Evolutionary conservation across 352 stramenopile species (phyloP), one percentile per base, ranked within the genome.

Genomic region (Pythium biforme): DNA sequence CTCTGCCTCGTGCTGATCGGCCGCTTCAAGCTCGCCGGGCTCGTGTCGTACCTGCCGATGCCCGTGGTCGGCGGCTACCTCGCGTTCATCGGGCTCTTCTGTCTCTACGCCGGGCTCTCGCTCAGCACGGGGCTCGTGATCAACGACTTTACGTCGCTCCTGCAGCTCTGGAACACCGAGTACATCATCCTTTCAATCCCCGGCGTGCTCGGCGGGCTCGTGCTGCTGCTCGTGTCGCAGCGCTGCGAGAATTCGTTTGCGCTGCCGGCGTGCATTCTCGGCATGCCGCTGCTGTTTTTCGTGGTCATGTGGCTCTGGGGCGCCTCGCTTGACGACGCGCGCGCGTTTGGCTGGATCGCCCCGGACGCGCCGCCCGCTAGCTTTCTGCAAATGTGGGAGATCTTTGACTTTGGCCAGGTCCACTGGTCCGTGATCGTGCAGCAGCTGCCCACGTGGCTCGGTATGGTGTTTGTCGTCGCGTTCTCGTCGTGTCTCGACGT

Each of bases 21-120:
- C 2, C 91, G 88, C 59, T 91, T 98, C 46, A 89, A 90, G 68
- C 82, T 99, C 27, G 97, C 97, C 4, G 86, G 85, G 3, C 88
- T 98, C 34, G 96, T 99, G 37, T 97, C 97, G 63, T 96, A 99
- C 66, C 74, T 99, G 43, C 97, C 97, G 1, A 98, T 98, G 71
- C 95, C 90, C 17, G 97, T 99, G 1, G 83, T 99, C 31, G 97
- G 95, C 26, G 97, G 97, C 27, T 99, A 99, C 78, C 74, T 99
- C 40, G 97, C 96, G 7, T 98, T 96, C 72, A 98, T 99, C 64
- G 97, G 97, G 6, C 94, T 98, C 40, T 99, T 99, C 66, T 98
- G 92, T 74, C 48, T 98, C 22, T 92, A 97, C 65, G 95, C 94
- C 0, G 95, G 94, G 0, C 75, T 98, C 31, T 94, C 89, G 27